These are phyloP conservation scores for Murraya paniculata DNA, from an alignment of 345 rosid genomes.

Conservation along the genomic window DNA sequence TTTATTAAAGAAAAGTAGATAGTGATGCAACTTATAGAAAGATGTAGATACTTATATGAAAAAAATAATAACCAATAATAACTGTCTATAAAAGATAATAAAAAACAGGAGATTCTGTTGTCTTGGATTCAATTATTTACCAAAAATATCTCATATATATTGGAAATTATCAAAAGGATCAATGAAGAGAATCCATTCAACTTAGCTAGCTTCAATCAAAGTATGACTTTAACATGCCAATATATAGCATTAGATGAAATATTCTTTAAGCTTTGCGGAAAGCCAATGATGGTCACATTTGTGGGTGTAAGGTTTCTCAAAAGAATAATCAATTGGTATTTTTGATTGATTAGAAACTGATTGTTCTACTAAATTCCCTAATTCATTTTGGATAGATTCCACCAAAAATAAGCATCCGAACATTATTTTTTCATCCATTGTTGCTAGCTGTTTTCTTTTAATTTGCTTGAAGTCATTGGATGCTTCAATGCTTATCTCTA, in stretches of 20 bases:
- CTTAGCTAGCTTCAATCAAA: background rate
- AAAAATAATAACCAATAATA: conserved; percentile 1
- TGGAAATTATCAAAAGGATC: background rate
- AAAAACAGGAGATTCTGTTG: conserved; percentile 15
- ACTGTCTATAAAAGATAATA: background rate
- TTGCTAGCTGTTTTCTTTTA: conserved; percentile 26
- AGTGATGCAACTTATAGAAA: conserved; percentile 2
- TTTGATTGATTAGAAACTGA: conserved; percentile 19
- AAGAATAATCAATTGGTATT: conserved; percentile 31
- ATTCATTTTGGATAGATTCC: conserved; percentile 29
- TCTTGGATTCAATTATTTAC: conserved; percentile 26
- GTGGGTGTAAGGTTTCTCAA: conserved; percentile 40
- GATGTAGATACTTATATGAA: background rate
- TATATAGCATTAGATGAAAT: conserved; percentile 37
- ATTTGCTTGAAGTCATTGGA: conserved; percentile 13
- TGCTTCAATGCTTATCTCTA: conserved; percentile 14
- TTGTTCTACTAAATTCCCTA: conserved; percentile 31
- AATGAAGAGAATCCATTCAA: conserved; percentile 2
- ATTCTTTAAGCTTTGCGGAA: conserved; percentile 49
- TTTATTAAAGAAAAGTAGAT: background rate
- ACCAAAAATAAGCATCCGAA: conserved; percentile 10
- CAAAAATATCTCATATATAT: conserved; percentile 2
- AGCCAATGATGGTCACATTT: conserved; percentile 42
- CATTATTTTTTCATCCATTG: background rate
- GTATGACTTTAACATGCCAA: conserved; percentile 24